phyloP scores from a whole-genome alignment of 2,329 filamentous ascomycete species.

The Talaromyces sp. region DNA sequence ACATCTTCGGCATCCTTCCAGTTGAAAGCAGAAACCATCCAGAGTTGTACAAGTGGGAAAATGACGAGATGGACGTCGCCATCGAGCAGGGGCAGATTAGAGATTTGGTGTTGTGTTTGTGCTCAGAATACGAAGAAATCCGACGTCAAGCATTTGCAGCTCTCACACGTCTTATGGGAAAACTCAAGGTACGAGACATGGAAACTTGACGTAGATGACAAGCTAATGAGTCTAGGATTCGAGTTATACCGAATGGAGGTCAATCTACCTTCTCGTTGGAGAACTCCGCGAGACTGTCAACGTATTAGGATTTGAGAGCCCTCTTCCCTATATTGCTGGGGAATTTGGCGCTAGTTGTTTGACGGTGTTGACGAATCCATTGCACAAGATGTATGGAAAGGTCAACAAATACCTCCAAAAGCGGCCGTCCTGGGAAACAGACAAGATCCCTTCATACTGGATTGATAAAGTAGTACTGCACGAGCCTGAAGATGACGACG shows the following conservation, averaged over 20 bases:
- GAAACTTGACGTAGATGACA: not conserved
- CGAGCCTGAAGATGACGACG: slow-evolving; percentile 67
- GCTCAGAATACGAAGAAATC: slow-evolving; percentile 68
- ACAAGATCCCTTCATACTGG: slow-evolving; percentile 54
- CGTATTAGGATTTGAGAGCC: slow-evolving; percentile 47
- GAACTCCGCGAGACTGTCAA: slow-evolving; percentile 73
- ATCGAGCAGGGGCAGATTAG: slow-evolving; percentile 71
- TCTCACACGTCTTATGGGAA: slow-evolving; percentile 41
- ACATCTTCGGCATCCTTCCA: slow-evolving; percentile 49
- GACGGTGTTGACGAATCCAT: slow-evolving; percentile 65
- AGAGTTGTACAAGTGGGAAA: slow-evolving; percentile 58
- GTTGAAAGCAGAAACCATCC: slow-evolving; percentile 38
- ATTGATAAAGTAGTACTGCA: slow-evolving; percentile 68
- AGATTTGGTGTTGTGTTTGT: slow-evolving; percentile 68
- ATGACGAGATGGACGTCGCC: slow-evolving; percentile 72
- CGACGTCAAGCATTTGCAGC: slow-evolving; percentile 62
- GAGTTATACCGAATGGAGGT: slow-evolving; percentile 67
- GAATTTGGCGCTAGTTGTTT: slow-evolving; percentile 70
- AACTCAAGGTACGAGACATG: slow-evolving; percentile 37
- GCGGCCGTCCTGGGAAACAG: slow-evolving; percentile 66
- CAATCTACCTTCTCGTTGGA: slow-evolving; percentile 72
- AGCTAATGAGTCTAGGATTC: slow-evolving; percentile 48
- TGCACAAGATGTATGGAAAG: slow-evolving; percentile 80
- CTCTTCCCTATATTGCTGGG: slow-evolving; percentile 69
- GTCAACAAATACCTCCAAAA: slow-evolving; percentile 78